Conservation (phyloP, 108 stramenopile genomes). For the Cyclotella baltica region DNA sequence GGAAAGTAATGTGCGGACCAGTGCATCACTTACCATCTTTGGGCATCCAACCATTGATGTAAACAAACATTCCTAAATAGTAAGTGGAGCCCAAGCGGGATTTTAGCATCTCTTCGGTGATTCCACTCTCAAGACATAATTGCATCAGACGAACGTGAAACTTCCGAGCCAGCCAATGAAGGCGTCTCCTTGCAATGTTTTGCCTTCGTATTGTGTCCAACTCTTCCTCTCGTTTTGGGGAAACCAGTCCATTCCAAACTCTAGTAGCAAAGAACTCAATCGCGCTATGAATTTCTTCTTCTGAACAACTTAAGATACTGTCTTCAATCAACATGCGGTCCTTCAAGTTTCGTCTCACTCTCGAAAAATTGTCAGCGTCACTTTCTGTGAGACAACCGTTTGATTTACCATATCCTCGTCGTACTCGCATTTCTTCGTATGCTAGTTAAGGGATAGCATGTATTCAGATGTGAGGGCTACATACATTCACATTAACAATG, state of each 20-base stretch:
- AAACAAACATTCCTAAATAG: slow-evolving; percentile 35
- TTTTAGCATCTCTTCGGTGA: background rate
- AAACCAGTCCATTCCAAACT: slow-evolving; percentile 36
- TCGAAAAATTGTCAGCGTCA: slow-evolving; percentile 24
- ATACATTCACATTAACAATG: too few species aligned
- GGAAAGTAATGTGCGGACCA: background rate
- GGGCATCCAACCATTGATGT: slow-evolving; percentile 37
- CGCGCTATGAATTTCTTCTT: slow-evolving; percentile 17
- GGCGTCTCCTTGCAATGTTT: slow-evolving; percentile 40
- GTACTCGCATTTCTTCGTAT: slow-evolving; percentile 29
- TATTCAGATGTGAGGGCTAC: too few species aligned
- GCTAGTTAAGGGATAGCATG: background rate
- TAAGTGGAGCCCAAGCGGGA: background rate
- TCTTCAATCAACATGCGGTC: slow-evolving; percentile 35
- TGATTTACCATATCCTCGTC: slow-evolving; percentile 45
- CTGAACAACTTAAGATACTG: slow-evolving; percentile 29
- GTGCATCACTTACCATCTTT: background rate
- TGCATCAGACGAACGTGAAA: slow-evolving; percentile 1
- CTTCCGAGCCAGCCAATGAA: slow-evolving; percentile 35
- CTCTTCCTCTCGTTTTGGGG: slow-evolving; percentile 18
- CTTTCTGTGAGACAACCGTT: slow-evolving; percentile 26
- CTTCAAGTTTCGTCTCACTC: slow-evolving; percentile 33
- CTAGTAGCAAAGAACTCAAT: slow-evolving; percentile 35
- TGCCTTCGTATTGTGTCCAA: slow-evolving; percentile 21
- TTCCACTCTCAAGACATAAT: background rate